Base-by-base conservation (phyloP, 768 basidiomycete species). In the Panaeolus cyanescens region DNA sequence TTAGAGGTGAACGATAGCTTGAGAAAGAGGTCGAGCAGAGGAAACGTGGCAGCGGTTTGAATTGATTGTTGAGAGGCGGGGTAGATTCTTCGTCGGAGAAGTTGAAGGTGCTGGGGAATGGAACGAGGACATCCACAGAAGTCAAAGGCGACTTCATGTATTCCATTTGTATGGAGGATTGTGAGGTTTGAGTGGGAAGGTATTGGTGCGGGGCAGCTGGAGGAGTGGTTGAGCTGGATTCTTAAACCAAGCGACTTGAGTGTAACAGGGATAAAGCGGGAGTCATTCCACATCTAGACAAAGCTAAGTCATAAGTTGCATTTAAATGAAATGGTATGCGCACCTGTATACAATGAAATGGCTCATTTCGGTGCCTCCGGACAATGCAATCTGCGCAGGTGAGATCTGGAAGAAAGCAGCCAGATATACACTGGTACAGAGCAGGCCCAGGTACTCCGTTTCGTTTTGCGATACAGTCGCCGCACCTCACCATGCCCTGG, bases 251-350 rank as follows among this genome's bases (percentile, higher is more conserved):
- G 42, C 1, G 56, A 25, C 32, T 61, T 61, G 1, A 65, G 55
- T 2, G 64, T 3, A 7, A 54, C 19, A 3, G 37, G 20, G 19
- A 33, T 19, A 40, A 67, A 69, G 33, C 13, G 39, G 1, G 15
- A 8, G 4, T 62, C 61, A 17, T n/a, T 64, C 68, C 68, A 67
- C 7, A 42, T 15, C 70, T 70, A 57, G n/a, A n/a, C n/a, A 10
- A 13, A 19, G n/a, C n/a, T n/a, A 12, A n/a, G 15, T 15, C 12
- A 4, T 15, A 4, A 17, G n/a, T 15, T n/a, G 28, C 30, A 12
- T n/a, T 10, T 12, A 19, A 19, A 31, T 3, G 3, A 5, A 31
- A 25, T 28, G 15, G 19, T 4, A 50, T 28, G 6, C 8, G 32
- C 32, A 59, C 58, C 64, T 65, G 15, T 17, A 39, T 20, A 22